These are phyloP conservation scores for Magnolia sinica DNA, from an alignment of 164 flowering plant genomes.

Conservation along the genomic window DNA sequence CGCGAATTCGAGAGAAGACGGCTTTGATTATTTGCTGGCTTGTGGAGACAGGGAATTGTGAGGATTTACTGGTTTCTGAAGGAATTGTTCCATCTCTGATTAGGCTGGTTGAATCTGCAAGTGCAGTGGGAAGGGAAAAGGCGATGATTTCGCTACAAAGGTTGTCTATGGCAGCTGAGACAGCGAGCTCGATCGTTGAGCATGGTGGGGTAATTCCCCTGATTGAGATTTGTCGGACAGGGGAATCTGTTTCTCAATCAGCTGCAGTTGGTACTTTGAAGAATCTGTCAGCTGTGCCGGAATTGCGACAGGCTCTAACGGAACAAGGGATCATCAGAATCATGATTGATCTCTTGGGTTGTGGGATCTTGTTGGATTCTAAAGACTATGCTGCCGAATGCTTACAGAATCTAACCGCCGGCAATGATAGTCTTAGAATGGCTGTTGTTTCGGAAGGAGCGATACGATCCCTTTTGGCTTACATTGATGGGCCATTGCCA, in stretches of 20 bases:
- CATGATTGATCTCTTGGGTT: constrained; percentile 64
- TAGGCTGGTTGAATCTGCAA: constrained; percentile 77
- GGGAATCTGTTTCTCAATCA: constrained; percentile 79
- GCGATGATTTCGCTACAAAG: constrained; percentile 78
- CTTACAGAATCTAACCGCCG: constrained; percentile 73
- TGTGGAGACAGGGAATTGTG: constrained; percentile 76
- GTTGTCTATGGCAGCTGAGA: constrained; percentile 69
- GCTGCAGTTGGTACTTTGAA: constrained; percentile 75
- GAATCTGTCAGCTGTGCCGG: constrained; percentile 75
- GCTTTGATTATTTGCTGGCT: constrained; percentile 65
- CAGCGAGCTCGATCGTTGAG: constrained; percentile 71
- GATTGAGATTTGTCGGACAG: constrained; percentile 62
- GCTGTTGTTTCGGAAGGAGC: constrained; percentile 72
- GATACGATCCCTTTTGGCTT: constrained; percentile 51
- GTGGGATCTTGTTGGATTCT: constrained; percentile 64
- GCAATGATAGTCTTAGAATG: constrained; percentile 51
- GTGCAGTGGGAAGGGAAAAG: constrained; percentile 65
- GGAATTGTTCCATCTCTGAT: constrained; percentile 82
- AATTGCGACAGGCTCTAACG: constrained; percentile 59
- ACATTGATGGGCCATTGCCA: constrained; percentile 75
- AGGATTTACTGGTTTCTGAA: constrained; percentile 83
- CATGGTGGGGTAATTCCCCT: constrained; percentile 82
- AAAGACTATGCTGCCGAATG: constrained; percentile 92
- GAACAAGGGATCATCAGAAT: constrained; percentile 76
- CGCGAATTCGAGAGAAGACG: constrained; percentile 75